These are phyloP conservation scores for Tolypocladium nubicola DNA, from an alignment of 2,329 filamentous ascomycete species.

Conservation along the genomic window DNA sequence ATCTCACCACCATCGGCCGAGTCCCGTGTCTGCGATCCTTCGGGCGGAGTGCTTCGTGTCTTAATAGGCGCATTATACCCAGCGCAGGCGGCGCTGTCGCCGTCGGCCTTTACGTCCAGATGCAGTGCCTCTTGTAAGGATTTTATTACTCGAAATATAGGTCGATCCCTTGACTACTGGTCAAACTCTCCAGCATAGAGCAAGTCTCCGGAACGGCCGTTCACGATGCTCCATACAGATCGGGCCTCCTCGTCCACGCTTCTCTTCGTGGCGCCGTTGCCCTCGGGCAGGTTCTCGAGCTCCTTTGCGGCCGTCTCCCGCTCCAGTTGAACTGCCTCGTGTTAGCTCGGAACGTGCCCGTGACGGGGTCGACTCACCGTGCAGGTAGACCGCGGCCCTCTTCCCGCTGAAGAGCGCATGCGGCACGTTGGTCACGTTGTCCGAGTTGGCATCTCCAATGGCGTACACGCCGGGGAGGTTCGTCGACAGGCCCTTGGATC, in stretches of 20 bases:
- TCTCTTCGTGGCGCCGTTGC: conserved; percentile 12
- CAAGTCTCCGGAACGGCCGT: conserved; percentile 29
- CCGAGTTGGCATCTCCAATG: conserved; percentile 49
- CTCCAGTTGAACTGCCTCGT: conserved; percentile 26
- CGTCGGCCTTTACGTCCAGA: too few species aligned
- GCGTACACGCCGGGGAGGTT: conserved; percentile 45
- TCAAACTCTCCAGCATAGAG: conserved; percentile 34
- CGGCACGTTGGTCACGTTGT: conserved; percentile 49
- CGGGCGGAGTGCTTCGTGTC: background rate
- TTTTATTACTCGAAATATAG: too few species aligned
- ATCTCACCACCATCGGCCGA: background rate
- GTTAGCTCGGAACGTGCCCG: background rate
- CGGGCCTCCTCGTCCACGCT: conserved; percentile 24
- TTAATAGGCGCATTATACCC: too few species aligned
- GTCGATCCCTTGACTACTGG: conserved; percentile 3
- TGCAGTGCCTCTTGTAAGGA: too few species aligned
- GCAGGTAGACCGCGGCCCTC: conserved; percentile 43
- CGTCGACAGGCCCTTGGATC: conserved; percentile 32
- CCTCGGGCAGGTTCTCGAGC: conserved; percentile 15
- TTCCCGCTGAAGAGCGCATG: conserved; percentile 52
- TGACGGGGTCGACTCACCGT: conserved; percentile 33
- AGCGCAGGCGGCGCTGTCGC: too few species aligned
- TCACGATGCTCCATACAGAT: conserved; percentile 34
- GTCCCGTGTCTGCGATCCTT: background rate
- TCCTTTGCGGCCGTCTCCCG: conserved; percentile 25